Conservation (phyloP, 805 yeast genomes). For the Tetrapisispora namnaoensis region DNA sequence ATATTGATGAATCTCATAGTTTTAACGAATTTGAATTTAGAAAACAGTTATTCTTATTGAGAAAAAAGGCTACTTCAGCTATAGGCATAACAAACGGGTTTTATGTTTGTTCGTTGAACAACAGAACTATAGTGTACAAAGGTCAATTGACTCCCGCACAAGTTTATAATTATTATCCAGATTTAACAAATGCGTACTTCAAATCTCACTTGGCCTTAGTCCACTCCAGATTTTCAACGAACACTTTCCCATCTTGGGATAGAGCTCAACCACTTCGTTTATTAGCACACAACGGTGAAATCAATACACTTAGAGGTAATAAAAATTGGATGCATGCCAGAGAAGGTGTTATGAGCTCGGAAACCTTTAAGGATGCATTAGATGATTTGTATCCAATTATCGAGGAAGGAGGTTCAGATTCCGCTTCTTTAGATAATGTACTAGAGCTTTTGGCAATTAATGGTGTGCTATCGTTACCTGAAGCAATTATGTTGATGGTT, state of each 20-base stretch:
- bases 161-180: conserved; percentile 91
- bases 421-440: conserved; percentile 95
- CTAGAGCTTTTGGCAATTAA: conserved; percentile 84
- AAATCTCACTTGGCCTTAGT: conserved; percentile 94
- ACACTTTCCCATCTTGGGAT: conserved; percentile 99
- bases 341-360: conserved; percentile 91
- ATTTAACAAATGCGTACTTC: conserved; percentile 80
- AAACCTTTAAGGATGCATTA: conserved; percentile 80
- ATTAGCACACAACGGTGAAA: conserved; percentile 98
- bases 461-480: conserved; percentile 87
- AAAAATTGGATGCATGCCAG: conserved; percentile 99
- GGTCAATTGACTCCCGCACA: conserved; percentile 97
- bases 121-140: conserved; percentile 86
- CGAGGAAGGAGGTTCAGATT: conserved; percentile 97
- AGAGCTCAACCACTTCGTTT: conserved; percentile 96
- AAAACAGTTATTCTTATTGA: conserved; percentile 70
- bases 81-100: conserved; percentile 97
- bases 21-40: conserved; percentile 41
- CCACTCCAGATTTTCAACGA: conserved; percentile 94
- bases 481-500: conserved; percentile 92
- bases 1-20: background rate
- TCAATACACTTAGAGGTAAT: conserved; percentile 93
- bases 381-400: conserved; percentile 89
- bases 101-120: conserved; percentile 86
- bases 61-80: conserved; percentile 83